Base-by-base conservation (phyloP, 2,329 filamentous ascomycete genomes). In the Fusarium sambucinum region DNA sequence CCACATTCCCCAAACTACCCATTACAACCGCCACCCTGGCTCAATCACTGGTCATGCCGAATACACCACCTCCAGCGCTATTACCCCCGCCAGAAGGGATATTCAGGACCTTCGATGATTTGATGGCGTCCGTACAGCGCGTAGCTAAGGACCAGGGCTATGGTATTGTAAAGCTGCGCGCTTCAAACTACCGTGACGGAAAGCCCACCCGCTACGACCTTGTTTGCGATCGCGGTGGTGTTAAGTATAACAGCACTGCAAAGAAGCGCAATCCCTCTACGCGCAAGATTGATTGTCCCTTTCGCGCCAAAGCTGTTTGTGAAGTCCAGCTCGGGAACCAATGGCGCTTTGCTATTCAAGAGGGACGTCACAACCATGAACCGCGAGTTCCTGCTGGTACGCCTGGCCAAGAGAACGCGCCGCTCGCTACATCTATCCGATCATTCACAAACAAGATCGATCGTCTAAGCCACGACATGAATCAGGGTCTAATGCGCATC, bases 191-290 rank as follows among this genome's bases (percentile, higher is more conserved):
- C 69, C 86, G 87, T 44, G 87, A 89, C 55, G 84, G 85, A 62
- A 88, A 88, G 70, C 86, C 87, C 1, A 89, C 87, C 21, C 84
- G 87, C 17, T 89, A 88, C 77, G 87, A 89, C 66, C 80, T 89
- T 13, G 87, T 89, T 33, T 89, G 87, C 77, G 87, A 89, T 68
- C 86, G 87, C 40, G 87, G 87, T 55, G 87, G 87, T 63, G 87
- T 89, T 74, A 89, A 89, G 77, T 89, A 89, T 78, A 87, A 81
- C 79, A 89, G 86, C 77, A 89, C 87, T 2, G 87, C 87, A 10
- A 89, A 89, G 81, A 89, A 89, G 79, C 84, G 87, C 58, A 89
- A 87, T 70, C 87, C 87, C 2, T 88, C 85, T 55, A 89, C 87
- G 42, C 86, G 87, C 74, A 89, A 89, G 77, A 86, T 89, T 56